phyloP scores from a whole-genome alignment of 2,329 filamentous ascomycete genomes.

The Aspergillus terreus region DNA sequence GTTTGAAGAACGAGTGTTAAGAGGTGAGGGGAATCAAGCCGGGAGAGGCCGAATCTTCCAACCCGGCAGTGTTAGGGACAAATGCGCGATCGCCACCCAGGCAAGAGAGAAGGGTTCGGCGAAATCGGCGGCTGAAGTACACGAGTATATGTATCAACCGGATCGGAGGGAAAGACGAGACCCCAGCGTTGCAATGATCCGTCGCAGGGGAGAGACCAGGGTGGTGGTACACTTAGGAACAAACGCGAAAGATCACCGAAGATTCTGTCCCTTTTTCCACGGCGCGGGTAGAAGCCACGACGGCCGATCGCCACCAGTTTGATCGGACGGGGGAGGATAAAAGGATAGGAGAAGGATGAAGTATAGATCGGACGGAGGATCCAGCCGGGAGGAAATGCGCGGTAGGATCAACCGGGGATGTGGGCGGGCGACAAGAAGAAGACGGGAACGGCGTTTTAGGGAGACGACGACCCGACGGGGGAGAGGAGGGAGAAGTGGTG shows the following conservation, averaged over 20 bases:
- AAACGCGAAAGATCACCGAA: conserved; percentile 11
- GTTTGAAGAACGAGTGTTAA: conserved; percentile 1
- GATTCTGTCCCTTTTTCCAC: conserved; percentile 11
- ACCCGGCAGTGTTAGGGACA: neutral
- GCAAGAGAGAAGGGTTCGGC: neutral
- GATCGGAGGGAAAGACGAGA: conserved; percentile 2
- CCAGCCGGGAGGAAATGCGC: conserved; percentile 17
- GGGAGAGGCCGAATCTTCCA: conserved; percentile 5
- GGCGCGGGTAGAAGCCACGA: conserved; percentile 2
- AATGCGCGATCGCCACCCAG: conserved; percentile 10
- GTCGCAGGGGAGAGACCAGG: conserved; percentile 7
- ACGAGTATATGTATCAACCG: conserved; percentile 4
- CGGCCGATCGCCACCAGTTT: neutral
- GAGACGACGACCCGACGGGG: neutral
- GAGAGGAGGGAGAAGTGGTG: conserved; percentile 7
- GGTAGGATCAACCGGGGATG: conserved; percentile 15
- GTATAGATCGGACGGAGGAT: conserved; percentile 10
- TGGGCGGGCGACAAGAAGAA: conserved; percentile 16
- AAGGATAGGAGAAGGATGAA: conserved; percentile 4
- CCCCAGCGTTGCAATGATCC: conserved; percentile 3
- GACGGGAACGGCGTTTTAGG: conserved; percentile 18
- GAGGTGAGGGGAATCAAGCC: conserved; percentile 10
- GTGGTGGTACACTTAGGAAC: conserved; percentile 12
- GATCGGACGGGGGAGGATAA: conserved; percentile 1
- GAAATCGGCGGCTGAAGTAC: conserved; percentile 2